Conservation (phyloP, 83 land plant species). For the Isoetes engelmannii region DNA sequence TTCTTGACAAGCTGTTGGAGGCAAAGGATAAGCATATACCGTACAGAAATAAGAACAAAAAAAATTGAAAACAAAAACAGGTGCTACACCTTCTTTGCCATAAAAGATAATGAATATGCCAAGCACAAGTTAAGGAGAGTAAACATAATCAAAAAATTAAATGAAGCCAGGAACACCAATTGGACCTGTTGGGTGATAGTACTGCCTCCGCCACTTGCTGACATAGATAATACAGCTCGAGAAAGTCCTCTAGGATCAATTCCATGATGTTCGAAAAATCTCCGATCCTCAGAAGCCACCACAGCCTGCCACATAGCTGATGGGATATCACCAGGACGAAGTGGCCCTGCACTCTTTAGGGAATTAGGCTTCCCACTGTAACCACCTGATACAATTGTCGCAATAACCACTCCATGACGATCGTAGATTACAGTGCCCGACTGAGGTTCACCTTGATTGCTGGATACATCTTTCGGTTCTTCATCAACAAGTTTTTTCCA, state of each 20-base stretch:
- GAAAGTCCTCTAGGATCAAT: constrained; percentile 50
- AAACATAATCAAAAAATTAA: background rate
- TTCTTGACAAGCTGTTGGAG: constrained; percentile 53
- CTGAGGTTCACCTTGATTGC: constrained; percentile 9
- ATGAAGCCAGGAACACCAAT: background rate
- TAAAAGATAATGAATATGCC: background rate
- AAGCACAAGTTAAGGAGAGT: background rate
- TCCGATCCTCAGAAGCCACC: constrained; percentile 56
- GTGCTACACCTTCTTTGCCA: background rate
- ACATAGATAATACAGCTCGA: constrained; percentile 40
- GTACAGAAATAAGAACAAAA: background rate
- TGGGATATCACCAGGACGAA: constrained; percentile 34
- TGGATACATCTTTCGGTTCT: constrained; percentile 16
- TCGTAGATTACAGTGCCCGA: constrained; percentile 27
- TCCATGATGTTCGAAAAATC: constrained; percentile 55
- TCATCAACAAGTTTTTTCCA: constrained; percentile 36
- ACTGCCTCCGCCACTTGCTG: constrained; percentile 63
- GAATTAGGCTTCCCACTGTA: constrained; percentile 13
- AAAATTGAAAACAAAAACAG: background rate
- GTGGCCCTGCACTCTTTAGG: constrained; percentile 6
- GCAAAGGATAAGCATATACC: background rate
- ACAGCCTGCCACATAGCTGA: constrained; percentile 49
- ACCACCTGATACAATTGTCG: constrained; percentile 25
- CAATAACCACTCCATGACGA: constrained; percentile 32
- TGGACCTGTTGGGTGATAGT: constrained; percentile 70